Base-by-base conservation (phyloP, 305 asterid genomes). In the Caryopteris hybrid region DNA sequence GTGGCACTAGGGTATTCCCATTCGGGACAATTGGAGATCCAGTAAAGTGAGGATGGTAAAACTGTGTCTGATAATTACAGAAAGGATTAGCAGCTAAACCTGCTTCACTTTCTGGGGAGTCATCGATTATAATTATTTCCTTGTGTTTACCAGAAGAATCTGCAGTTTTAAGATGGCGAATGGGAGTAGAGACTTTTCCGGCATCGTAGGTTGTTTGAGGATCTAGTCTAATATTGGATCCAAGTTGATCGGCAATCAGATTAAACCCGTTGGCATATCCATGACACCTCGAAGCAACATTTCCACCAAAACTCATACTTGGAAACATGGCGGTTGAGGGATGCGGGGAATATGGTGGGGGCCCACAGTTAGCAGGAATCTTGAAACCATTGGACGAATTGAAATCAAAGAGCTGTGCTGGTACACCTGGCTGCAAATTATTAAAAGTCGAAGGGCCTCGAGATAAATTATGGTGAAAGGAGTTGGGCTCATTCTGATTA, bases 111-210 rank as follows among this genome's bases (percentile, higher is more conserved):
- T 82, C 83, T 13, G 80, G 83, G 3, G 83, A 60, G 75, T 75
- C 96, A 59, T 85, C 84, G 36, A 86, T 80, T 5, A 79, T 75
- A 21, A 80, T 81, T 45, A 83, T 51, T 64, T 90, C 89, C 73
- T 76, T 77, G 68, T 14, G 52, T 18, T 56, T 62, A 33, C 74
- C 79, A 14, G 70, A 50, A 66, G 78, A 57, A 56, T 74, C 74
- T 39, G 68, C 57, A 54, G 50, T 71, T 53, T 38, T 48, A 55
- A 48, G 48, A 23, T 48, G 78, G 18, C 70, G 67, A 61, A 14
- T 13, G 46, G 77, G 74, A 63, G 66, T 65, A 25, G 36, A 69
- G 12, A 23, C 48, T 63, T 68, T 80, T 70, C 54, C 83, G 56
- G 27, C 34, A 38, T 75, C 80, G 60, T 75, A 63, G 46, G 69